Evolutionary conservation across 371 early-diverging fungal species (phyloP).

Genomic region (Rhizopus delemar): DNA sequence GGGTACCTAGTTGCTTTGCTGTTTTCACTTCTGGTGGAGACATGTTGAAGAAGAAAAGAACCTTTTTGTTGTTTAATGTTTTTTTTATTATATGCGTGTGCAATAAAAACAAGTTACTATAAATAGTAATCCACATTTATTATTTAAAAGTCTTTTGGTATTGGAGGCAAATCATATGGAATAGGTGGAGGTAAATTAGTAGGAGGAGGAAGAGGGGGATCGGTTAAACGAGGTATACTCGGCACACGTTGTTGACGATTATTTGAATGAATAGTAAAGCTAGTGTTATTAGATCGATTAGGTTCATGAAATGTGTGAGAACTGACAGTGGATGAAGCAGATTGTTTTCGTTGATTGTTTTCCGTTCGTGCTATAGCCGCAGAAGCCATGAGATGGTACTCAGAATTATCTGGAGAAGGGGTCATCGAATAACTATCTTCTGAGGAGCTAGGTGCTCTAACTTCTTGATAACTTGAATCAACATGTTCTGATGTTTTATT

Average conservation of each 20-base stretch:
- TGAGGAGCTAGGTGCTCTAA: constrained; percentile 20
- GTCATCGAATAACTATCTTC: constrained; percentile 35
- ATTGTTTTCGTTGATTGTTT: constrained; percentile 6
- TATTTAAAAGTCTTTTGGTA: constrained; percentile 9
- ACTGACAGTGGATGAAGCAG: constrained; percentile 9
- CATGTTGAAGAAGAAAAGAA: constrained; percentile 5
- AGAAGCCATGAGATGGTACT: constrained; percentile 38
- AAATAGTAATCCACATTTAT: constrained; percentile 1
- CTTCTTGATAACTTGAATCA: constrained; percentile 1
- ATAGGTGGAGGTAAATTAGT: constrained; percentile 32
- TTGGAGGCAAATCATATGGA: constrained; percentile 27
- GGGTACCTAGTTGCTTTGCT: not conserved
- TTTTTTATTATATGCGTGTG: not conserved
- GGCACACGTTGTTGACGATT: constrained; percentile 14
- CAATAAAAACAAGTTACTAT: constrained; percentile 3
- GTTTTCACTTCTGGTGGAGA: constrained; percentile 16
- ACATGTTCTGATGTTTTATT: constrained; percentile 11
- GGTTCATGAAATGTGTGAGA: constrained; percentile 13
- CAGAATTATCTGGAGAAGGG: constrained; percentile 42
- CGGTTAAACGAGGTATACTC: constrained; percentile 23
- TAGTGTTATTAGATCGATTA: not conserved
- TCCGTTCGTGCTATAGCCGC: constrained; percentile 21
- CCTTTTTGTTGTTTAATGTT: not conserved
- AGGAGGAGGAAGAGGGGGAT: constrained; percentile 32
- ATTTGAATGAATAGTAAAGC: constrained; percentile 7